Percentiles rank a stretch among this genome's conserved stretches.
Conservation (phyloP, 2,329 filamentous ascomycete genomes). For the Hypoxylon sp. region DNA sequence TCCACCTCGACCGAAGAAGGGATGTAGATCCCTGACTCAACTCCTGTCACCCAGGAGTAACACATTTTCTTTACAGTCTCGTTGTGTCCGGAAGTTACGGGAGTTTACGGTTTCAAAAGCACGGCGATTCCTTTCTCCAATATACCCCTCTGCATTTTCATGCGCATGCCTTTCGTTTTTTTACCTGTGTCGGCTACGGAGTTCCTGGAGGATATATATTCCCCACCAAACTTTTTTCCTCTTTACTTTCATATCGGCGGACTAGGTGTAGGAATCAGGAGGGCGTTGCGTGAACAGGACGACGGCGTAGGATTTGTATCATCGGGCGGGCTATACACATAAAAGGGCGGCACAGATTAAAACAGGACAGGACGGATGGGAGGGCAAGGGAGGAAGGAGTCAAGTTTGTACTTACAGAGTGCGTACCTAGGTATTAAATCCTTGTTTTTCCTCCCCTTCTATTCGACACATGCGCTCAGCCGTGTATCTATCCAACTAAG, state of each 20-base stretch:
- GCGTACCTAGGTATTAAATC: too few relatives aligned
- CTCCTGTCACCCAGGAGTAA: neutral
- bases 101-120: neutral
- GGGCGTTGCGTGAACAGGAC: neutral
- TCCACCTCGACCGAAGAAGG: too few relatives aligned
- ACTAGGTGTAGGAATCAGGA: neutral
- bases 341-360: neutral
- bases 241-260: neutral
- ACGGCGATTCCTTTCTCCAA: conserved; percentile 16
- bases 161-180: neutral
- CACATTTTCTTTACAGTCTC: neutral
- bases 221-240: neutral
- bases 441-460: neutral
- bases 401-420: neutral
- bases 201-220: neutral
- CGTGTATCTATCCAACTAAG: too few relatives aligned
- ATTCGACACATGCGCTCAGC: too few relatives aligned
- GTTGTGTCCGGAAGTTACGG: neutral
- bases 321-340: neutral
- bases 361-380: neutral
- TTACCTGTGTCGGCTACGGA: neutral
- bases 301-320: neutral
- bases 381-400: neutral
- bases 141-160: conserved; percentile 23
- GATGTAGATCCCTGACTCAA: neutral